Percentiles rank a stretch among this genome's conserved stretches.
Evolutionary conservation across 73 alveolate genomes (phyloP).

Genomic region (Tetrahymena thermophila): DNA sequence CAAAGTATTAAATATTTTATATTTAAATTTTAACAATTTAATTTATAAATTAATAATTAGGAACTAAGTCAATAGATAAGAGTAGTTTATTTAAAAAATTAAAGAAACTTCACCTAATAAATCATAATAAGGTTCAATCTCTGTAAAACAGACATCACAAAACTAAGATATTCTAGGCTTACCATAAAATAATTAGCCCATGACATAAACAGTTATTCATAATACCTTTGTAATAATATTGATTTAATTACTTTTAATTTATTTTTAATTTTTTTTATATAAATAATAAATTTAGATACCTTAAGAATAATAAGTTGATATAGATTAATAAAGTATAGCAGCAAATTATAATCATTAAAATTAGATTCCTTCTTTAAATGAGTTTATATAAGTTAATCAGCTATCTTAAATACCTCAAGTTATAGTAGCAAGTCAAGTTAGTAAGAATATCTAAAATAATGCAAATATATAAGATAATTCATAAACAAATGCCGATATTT

Average conservation of each 20-base stretch:
- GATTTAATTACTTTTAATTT: neutral
- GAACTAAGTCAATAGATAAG: neutral
- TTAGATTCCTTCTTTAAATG: neutral
- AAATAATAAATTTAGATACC: neutral
- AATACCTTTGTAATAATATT: neutral
- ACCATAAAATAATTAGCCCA: neutral
- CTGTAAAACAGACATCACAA: neutral
- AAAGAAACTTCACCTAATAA: neutral
- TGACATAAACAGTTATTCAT: neutral
- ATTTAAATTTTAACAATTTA: neutral
- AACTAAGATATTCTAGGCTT: neutral
- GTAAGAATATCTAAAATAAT: neutral
- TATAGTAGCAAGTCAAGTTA: neutral
- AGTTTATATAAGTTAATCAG: neutral
- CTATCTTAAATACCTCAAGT: neutral
- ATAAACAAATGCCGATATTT: neutral
- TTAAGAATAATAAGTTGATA: neutral
- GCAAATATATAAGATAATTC: neutral
- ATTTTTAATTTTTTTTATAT: neutral
- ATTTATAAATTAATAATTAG: neutral
- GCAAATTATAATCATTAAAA: neutral
- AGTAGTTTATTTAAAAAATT: neutral
- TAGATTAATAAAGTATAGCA: neutral
- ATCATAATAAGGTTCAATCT: neutral
- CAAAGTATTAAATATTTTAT: neutral